A percentile compares a stretch with the other conserved stretches of the same genome.
These are phyloP conservation scores for Fusarium palustre DNA, from an alignment of 2,329 filamentous ascomycete species.

Conservation along the genomic window DNA sequence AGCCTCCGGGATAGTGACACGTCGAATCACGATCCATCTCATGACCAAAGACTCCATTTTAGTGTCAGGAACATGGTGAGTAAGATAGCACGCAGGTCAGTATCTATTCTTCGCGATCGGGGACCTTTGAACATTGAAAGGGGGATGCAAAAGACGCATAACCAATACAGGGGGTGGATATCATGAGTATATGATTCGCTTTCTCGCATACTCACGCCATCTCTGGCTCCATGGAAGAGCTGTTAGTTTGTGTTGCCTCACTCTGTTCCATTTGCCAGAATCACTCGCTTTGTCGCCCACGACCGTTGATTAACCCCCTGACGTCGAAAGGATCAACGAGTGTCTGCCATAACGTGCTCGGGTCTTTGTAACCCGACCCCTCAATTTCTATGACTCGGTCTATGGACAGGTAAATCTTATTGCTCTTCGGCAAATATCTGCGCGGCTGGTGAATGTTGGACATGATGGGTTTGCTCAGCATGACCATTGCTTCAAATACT, in stretches of 20 bases:
- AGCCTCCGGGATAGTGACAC: not conserved
- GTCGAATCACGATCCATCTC: not conserved
- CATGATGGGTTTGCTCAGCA: constrained; percentile 63
- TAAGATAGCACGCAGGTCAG: not conserved
- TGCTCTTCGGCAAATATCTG: constrained; percentile 61
- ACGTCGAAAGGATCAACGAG: constrained; percentile 58
- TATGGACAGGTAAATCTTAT: constrained; percentile 61
- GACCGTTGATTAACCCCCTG: constrained; percentile 50
- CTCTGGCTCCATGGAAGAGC: constrained; percentile 1
- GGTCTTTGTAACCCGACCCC: constrained; percentile 63
- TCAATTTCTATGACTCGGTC: constrained; percentile 63
- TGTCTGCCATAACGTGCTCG: constrained; percentile 57
- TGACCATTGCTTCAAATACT: constrained; percentile 66
- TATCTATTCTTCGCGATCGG: not conserved
- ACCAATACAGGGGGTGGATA: not conserved
- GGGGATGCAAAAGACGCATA: not conserved
- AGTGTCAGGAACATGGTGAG: too few relatives aligned
- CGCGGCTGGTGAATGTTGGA: constrained; percentile 65
- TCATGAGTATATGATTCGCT: not conserved
- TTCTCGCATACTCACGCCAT: constrained; percentile 10
- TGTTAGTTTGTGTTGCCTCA: constrained; percentile 1
- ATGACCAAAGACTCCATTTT: not conserved
- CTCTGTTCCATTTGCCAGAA: constrained; percentile 52
- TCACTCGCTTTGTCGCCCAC: constrained; percentile 47
- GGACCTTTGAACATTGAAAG: not conserved